Conservation (phyloP, 2,329 filamentous ascomycete genomes). For the Ophioceras dolichostomum region DNA sequence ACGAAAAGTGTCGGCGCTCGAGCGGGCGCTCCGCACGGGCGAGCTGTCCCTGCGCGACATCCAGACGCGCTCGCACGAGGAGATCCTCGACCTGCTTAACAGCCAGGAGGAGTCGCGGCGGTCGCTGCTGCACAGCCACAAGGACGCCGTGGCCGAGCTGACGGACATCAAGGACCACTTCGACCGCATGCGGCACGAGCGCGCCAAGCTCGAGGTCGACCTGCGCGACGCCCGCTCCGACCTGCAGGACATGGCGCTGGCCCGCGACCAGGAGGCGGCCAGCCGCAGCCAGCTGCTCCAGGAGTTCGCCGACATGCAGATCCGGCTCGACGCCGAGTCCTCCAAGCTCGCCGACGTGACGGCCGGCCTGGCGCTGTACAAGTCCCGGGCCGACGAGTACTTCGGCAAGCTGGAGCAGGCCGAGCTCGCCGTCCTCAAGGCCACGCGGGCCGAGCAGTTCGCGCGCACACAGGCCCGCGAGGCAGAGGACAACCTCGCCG, state of each 20-base stretch:
- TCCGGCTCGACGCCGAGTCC: conserved; percentile 77
- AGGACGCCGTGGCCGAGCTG: conserved; percentile 73
- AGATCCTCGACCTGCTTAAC: conserved; percentile 84
- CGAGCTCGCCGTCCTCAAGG: conserved; percentile 89
- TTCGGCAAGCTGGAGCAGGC: conserved; percentile 96
- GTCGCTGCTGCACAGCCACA: conserved; percentile 71
- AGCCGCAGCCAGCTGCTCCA: conserved; percentile 80
- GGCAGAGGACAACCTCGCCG: conserved; percentile 80
- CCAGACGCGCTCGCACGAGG: conserved; percentile 86
- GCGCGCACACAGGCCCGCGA: conserved; percentile 82
- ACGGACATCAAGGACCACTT: conserved; percentile 78
- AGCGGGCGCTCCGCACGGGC: conserved; percentile 75
- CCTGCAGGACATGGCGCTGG: conserved; percentile 64
- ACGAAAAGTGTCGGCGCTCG: conserved; percentile 81
- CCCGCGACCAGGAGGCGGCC: conserved; percentile 77
- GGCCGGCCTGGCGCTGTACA: conserved; percentile 79
- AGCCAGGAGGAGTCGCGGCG: conserved; percentile 84
- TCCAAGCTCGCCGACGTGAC: conserved; percentile 76
- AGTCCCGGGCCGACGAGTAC: conserved; percentile 86
- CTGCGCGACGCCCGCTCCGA: conserved; percentile 76
- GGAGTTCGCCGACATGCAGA: conserved; percentile 88
- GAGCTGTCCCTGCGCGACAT: conserved; percentile 84
- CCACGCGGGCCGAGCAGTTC: conserved; percentile 83
- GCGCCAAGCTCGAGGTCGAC: conserved; percentile 71
- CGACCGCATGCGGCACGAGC: conserved; percentile 74